Conservation (phyloP, 139 green algal species). For the Coelastrella sp. region DNA sequence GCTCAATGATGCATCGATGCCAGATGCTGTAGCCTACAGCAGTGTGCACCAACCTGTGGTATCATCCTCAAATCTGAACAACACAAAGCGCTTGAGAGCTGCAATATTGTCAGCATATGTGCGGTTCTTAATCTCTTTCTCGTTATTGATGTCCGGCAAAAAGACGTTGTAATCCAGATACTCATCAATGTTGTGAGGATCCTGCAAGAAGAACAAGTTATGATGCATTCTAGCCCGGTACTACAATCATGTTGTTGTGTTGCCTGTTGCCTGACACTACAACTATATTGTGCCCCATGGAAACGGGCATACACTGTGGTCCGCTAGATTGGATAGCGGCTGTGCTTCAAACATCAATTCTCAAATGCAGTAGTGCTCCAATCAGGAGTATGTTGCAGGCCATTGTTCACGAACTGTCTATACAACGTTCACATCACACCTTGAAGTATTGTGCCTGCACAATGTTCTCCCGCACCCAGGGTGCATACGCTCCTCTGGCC, state of each 20-base stretch:
- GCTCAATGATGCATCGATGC: not conserved
- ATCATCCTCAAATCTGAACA: slow-evolving; percentile 86
- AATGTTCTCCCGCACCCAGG: slow-evolving; percentile 74
- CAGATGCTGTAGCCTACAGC: not conserved
- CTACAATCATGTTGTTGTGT: not conserved
- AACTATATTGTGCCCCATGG: no score
- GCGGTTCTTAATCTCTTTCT: slow-evolving; percentile 65
- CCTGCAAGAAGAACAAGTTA: slow-evolving; percentile 54
- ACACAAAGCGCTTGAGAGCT: slow-evolving; percentile 77
- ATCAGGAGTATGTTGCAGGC: no score
- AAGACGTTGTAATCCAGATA: slow-evolving; percentile 82
- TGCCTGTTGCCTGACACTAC: no score
- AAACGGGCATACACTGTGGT: no score
- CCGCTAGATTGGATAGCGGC: no score
- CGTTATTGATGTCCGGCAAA: slow-evolving; percentile 92
- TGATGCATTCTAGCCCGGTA: not conserved
- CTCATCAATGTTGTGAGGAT: slow-evolving; percentile 67
- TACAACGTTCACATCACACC: not conserved
- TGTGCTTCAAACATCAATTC: no score
- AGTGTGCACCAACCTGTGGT: slow-evolving; percentile 63
- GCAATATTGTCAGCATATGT: slow-evolving; percentile 82
- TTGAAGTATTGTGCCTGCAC: slow-evolving; percentile 86
- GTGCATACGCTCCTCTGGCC: slow-evolving; percentile 76
- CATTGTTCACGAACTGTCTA: not conserved
- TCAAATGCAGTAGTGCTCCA: no score